Conservation (phyloP, 768 basidiomycete genomes). For the Naganishia randhawae region DNA sequence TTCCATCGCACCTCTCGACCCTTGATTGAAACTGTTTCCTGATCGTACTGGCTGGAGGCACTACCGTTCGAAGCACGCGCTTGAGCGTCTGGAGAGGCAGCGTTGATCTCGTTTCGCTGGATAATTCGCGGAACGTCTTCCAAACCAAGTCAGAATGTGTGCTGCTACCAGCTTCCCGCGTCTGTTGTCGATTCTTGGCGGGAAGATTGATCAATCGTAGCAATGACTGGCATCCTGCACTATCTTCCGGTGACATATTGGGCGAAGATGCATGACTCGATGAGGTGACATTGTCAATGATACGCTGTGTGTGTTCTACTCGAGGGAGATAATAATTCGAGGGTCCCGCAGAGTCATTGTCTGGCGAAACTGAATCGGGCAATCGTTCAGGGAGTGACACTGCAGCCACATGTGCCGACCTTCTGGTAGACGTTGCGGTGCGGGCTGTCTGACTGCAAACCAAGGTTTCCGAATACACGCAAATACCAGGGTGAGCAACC, state of each 20-base stretch:
- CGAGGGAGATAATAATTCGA: conserved; percentile 5
- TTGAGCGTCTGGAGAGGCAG: conserved; percentile 15
- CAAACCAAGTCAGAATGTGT: conserved; percentile 16
- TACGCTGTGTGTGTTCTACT: background rate
- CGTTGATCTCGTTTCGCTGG: conserved; percentile 1
- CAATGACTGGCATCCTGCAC: background rate
- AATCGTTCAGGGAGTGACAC: background rate
- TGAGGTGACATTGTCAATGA: background rate
- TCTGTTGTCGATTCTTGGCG: background rate
- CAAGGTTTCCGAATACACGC: background rate
- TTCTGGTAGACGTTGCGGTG: background rate
- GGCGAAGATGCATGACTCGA: too few species aligned
- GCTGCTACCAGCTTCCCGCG: background rate
- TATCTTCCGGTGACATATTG: background rate
- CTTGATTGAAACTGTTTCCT: conserved; percentile 2
- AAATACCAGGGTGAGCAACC: background rate
- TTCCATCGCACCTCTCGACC: conserved; percentile 8
- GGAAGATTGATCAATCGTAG: conserved; percentile 13
- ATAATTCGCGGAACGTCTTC: conserved; percentile 12
- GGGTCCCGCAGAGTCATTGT: background rate
- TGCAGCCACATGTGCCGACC: background rate
- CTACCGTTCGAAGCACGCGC: conserved; percentile 22
- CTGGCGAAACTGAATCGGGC: background rate
- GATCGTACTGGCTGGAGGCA: conserved; percentile 1
- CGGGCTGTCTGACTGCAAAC: background rate